phyloP scores from a whole-genome alignment of 2,329 filamentous ascomycete genomes.

The Furcasterigmium sp. region DNA sequence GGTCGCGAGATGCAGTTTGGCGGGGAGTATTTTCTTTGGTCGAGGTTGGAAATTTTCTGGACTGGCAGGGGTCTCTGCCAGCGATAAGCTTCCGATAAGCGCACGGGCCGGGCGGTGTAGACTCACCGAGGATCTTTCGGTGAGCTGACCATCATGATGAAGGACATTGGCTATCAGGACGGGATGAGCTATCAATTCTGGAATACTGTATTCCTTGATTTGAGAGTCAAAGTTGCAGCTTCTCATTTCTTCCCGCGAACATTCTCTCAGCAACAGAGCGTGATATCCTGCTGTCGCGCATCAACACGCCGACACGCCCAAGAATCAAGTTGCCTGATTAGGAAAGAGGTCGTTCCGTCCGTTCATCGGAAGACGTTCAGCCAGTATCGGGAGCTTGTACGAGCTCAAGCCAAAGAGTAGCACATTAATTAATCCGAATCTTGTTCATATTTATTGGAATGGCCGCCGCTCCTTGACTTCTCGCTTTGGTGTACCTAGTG shows the following conservation, averaged over 20 bases:
- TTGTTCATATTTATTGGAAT: too few species aligned
- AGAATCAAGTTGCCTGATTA: background rate
- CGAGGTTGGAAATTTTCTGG: conserved; percentile 9
- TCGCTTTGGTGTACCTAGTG: too few species aligned
- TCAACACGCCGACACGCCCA: background rate
- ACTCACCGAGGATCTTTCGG: conserved; percentile 4
- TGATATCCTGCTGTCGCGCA: too few species aligned
- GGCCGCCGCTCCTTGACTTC: too few species aligned
- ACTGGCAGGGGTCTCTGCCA: conserved; percentile 1
- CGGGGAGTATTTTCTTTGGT: background rate
- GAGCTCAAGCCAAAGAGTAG: too few species aligned
- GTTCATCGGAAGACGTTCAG: too few species aligned
- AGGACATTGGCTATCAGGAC: background rate
- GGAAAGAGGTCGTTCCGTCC: background rate
- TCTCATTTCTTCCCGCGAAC: background rate
- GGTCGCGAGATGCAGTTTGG: background rate
- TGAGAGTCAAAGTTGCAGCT: too few species aligned
- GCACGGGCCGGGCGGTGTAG: conserved; percentile 1
- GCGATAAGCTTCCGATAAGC: conserved; percentile 11
- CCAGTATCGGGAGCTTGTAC: too few species aligned
- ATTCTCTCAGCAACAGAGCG: background rate
- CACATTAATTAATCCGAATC: too few species aligned
- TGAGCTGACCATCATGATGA: background rate
- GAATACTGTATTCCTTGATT: too few species aligned
- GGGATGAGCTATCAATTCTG: too few species aligned